Evolutionary conservation across 176 grass and related monocot species (phyloP).

Genomic region (Areca catechu): DNA sequence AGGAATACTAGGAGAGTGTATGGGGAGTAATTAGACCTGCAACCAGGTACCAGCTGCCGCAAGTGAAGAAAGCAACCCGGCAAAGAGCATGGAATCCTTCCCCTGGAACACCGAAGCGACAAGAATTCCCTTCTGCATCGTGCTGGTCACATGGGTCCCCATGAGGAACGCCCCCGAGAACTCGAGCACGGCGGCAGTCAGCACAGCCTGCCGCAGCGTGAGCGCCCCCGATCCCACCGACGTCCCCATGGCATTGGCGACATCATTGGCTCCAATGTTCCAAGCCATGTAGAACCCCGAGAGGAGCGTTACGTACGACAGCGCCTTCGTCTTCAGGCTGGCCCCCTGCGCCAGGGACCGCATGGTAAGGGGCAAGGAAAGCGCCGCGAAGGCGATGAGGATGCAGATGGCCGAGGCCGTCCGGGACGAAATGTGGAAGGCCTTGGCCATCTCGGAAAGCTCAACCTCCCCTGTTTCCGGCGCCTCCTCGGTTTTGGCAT

Average conservation of each 20-base stretch:
- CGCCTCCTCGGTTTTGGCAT: constrained; percentile 11
- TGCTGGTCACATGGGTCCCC: constrained; percentile 93
- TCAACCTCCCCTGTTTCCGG: constrained; percentile 16
- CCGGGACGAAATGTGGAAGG: constrained; percentile 66
- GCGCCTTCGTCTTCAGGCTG: constrained; percentile 39
- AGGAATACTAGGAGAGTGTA: no score
- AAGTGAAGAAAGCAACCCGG: constrained; percentile 77
- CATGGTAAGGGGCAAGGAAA: constrained; percentile 60
- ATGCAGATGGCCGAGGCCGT: constrained; percentile 55
- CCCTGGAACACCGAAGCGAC: constrained; percentile 76
- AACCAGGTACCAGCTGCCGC: constrained; percentile 96
- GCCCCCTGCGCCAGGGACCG: constrained; percentile 40
- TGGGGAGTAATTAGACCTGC: constrained; percentile 33
- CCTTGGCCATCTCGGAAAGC: constrained; percentile 63
- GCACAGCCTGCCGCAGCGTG: constrained; percentile 81
- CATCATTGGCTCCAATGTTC: constrained; percentile 97
- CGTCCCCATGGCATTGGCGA: constrained; percentile 98
- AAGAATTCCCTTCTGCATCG: constrained; percentile 98
- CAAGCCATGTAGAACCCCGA: constrained; percentile 98
- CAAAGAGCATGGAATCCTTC: constrained; percentile 81
- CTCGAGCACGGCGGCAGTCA: constrained; percentile 81
- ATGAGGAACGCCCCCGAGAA: constrained; percentile 93
- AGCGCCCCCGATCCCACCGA: constrained; percentile 92
- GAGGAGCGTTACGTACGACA: constrained; percentile 64
- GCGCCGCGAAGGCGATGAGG: constrained; percentile 62